Percentiles rank a stretch among this genome's conserved stretches.
phyloP scores from a whole-genome alignment of 2,329 filamentous ascomycete genomes.

The Neopestalotiopsis sp. region DNA sequence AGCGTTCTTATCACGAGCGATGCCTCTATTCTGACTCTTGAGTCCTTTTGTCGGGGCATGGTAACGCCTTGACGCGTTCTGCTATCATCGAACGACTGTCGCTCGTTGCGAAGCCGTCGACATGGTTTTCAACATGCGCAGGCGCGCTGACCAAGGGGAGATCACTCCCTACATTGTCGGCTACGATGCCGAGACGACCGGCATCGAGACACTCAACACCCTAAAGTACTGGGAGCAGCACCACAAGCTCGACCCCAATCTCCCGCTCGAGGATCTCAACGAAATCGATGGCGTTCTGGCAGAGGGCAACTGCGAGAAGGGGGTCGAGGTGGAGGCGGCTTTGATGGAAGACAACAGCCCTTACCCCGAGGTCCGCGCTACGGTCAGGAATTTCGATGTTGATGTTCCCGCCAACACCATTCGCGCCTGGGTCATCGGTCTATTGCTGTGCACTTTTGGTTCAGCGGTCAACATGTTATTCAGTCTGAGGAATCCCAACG shows the following conservation, averaged over 20 bases:
- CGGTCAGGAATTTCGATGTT: slow-evolving; percentile 50
- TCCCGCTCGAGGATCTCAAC: slow-evolving; percentile 58
- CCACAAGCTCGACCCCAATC: slow-evolving; percentile 62
- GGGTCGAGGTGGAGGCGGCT: slow-evolving; percentile 50
- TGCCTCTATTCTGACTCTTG: not conserved
- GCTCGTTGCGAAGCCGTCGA: slow-evolving; percentile 3
- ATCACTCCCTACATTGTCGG: slow-evolving; percentile 25
- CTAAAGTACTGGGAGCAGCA: slow-evolving; percentile 51
- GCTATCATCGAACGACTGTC: not conserved
- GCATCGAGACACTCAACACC: slow-evolving; percentile 25
- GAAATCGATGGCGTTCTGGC: slow-evolving; percentile 53
- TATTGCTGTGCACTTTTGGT: slow-evolving; percentile 62
- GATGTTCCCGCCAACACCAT: slow-evolving; percentile 62
- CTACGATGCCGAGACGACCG: slow-evolving; percentile 26
- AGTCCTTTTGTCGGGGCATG: not conserved
- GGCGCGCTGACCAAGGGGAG: slow-evolving; percentile 24
- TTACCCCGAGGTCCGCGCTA: slow-evolving; percentile 53
- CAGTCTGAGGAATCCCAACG: slow-evolving; percentile 52
- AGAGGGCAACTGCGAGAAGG: slow-evolving; percentile 49
- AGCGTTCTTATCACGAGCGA: not conserved
- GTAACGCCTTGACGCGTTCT: slow-evolving; percentile 3
- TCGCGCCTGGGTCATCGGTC: slow-evolving; percentile 63
- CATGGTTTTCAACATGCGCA: slow-evolving; percentile 32
- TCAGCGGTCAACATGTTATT: slow-evolving; percentile 63
- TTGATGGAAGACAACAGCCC: slow-evolving; percentile 60